These are phyloP conservation scores for Cercospora sojina DNA, from an alignment of 2,329 filamentous ascomycete species.

Conservation along the genomic window DNA sequence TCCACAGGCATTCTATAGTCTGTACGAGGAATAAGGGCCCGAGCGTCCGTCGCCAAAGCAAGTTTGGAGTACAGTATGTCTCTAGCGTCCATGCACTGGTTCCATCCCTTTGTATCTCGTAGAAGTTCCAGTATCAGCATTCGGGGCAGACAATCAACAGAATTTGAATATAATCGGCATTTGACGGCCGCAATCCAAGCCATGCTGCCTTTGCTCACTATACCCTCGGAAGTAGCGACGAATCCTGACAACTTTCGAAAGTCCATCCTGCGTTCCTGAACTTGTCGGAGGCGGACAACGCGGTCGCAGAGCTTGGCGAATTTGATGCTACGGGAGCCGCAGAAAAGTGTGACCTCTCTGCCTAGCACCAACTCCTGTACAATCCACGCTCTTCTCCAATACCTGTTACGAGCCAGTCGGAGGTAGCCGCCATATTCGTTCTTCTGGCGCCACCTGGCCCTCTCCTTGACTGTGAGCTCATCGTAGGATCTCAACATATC, in stretches of 20 bases:
- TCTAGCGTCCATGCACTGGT: not conserved
- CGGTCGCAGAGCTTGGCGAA: not conserved
- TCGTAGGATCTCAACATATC: not conserved
- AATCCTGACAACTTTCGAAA: not conserved
- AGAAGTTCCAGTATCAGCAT: not conserved
- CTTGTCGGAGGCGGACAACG: not conserved
- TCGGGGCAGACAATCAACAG: not conserved
- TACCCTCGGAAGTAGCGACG: not conserved
- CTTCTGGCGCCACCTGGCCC: not conserved
- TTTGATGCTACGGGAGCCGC: not conserved
- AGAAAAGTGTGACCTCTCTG: not conserved
- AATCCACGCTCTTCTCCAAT: not conserved
- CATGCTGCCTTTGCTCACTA: not conserved
- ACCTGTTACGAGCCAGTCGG: not conserved
- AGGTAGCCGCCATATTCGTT: not conserved
- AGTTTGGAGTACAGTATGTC: not conserved
- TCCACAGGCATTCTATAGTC: not conserved
- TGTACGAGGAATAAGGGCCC: not conserved
- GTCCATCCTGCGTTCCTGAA: not conserved
- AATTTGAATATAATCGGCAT: not conserved
- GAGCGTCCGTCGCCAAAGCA: not conserved
- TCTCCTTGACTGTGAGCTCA: not conserved
- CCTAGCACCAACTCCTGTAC: not conserved
- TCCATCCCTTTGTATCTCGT: not conserved
- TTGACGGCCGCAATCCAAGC: not conserved